phyloP scores from a whole-genome alignment of 208 protist species.

The Leishmania braziliensis region DNA sequence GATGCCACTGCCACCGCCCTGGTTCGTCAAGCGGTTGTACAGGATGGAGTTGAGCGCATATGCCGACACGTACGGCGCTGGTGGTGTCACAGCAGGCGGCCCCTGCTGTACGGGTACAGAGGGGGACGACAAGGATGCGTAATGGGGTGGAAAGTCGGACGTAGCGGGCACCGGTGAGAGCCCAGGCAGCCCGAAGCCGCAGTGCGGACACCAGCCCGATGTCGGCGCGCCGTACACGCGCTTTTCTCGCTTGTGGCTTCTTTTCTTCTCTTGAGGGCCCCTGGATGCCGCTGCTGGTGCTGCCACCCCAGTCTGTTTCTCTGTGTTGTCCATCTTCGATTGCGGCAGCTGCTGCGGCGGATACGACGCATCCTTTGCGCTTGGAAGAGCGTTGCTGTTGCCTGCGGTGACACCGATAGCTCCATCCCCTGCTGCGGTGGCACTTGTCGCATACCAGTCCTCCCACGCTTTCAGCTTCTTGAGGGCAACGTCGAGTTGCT shows the following conservation, averaged over 20 bases:
- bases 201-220: neutral
- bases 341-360: neutral
- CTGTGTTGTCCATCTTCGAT: neutral
- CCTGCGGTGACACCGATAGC: neutral
- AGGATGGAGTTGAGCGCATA: constrained; percentile 1
- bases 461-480: constrained; percentile 69
- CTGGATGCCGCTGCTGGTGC: constrained; percentile 3
- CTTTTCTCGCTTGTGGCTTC: neutral
- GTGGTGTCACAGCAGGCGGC: neutral
- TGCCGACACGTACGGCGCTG: constrained; percentile 2
- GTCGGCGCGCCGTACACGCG: neutral
- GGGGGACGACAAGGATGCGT: neutral
- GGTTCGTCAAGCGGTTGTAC: neutral
- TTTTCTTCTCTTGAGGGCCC: neutral
- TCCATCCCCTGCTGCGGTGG: neutral
- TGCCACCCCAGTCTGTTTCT: neutral
- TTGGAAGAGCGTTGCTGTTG: neutral
- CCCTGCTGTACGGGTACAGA: neutral
- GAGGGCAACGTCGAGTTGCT: constrained; percentile 35
- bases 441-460: constrained; percentile 45
- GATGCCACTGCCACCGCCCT: neutral
- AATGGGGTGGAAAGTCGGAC: neutral
- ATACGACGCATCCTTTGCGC: neutral
- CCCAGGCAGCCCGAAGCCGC: constrained; percentile 1
- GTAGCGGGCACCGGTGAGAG: neutral